These are phyloP conservation scores for Mycena haematopus DNA, from an alignment of 768 basidiomycete species.

Conservation along the genomic window DNA sequence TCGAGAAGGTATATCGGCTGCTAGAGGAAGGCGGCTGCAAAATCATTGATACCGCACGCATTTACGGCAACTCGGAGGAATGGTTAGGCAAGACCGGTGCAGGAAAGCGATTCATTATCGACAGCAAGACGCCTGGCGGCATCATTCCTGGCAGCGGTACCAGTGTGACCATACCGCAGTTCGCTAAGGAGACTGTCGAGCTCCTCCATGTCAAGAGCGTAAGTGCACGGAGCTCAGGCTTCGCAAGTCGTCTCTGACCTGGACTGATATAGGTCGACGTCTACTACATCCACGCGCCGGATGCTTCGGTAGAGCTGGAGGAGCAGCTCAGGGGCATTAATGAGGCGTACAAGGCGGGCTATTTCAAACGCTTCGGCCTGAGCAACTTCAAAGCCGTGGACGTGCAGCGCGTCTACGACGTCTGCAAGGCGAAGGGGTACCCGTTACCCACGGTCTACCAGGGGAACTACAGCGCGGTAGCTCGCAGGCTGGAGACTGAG, in stretches of 20 bases:
- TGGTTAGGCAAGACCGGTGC: neutral
- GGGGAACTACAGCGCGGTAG: constrained; percentile 7
- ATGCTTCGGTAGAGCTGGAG: no score
- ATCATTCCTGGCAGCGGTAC: neutral
- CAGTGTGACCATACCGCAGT: neutral
- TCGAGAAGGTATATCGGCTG: neutral
- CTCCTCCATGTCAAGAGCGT: neutral
- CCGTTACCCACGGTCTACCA: no score
- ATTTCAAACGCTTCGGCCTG: no score
- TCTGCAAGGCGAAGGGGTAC: constrained; percentile 6
- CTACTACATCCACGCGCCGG: no score
- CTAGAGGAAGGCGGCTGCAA: neutral
- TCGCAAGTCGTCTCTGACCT: neutral
- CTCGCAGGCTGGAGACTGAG: neutral
- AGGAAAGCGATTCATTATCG: constrained; percentile 1
- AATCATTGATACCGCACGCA: constrained; percentile 3
- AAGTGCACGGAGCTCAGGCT: neutral
- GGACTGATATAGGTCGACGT: neutral
- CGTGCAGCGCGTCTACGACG: constrained; percentile 1
- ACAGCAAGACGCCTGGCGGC: constrained; percentile 5
- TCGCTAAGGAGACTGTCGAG: neutral
- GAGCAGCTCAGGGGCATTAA: no score
- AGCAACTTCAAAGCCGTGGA: constrained; percentile 1
- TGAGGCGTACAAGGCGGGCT: no score
- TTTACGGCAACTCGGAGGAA: no score